Evolutionary conservation across 2,329 filamentous ascomycete genomes (phyloP), one percentile per base, ranked within the genome.

Genomic region (Monilinia laxa): DNA sequence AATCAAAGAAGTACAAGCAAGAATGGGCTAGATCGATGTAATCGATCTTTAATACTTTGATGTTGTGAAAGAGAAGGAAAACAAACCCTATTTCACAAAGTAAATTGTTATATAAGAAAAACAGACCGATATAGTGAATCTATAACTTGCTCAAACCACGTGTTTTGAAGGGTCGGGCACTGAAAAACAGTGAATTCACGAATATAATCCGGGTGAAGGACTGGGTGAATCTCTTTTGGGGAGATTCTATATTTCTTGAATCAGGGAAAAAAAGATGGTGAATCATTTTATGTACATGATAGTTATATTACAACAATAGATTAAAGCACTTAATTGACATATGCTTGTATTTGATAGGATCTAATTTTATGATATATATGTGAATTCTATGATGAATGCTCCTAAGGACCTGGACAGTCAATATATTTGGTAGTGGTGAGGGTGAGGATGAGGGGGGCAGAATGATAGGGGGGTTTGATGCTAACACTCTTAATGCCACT

Each of bases 131-230:
- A 20, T 4, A 6, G 58, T 51, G 58, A 60, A 60, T 51, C 23
- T 25, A n/a, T 25, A 60, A 51, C 3, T 38, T 60, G 20, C 58
- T 51, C 45, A 51, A 38, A 60, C n/a, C 58, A 60, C 14, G 28
- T 38, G 28, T 18, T 51, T 3, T 7, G 3, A 1, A 14, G 20
- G 9, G 20, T 38, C 5, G 0, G n/a, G 1, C 23, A 0, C 9
- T 40, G 5, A 7, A 40, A 51, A 38, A 25, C 16, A 2, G 45
- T 51, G 58, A 62, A 59, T 59, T 16, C n/a, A 6, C 28, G 58
- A 60, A 38, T 38, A 11, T 25, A 38, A 38, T 38, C 25, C 14
- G 14, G n/a, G 9, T 23, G 25, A 3, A 42, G 12, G 12, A 10
- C 25, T 14, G n/a, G 45, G 18, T 51, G 28, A 38, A 16, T 25